Conservation (phyloP, 352 stramenopile genomes). For the Globisporangium okanoganense region DNA sequence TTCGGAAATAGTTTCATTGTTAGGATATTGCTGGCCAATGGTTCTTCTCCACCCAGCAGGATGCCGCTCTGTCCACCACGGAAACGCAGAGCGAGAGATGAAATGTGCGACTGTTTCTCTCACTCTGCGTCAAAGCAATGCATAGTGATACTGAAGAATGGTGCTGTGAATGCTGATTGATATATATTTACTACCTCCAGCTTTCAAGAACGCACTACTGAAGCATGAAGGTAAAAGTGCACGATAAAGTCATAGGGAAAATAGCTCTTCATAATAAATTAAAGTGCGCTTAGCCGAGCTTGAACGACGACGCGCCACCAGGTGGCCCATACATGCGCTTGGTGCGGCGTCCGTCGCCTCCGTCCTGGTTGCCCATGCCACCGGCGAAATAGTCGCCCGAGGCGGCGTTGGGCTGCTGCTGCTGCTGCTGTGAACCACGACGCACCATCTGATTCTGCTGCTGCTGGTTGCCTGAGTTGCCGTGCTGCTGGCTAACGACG, state of each 20-base stretch:
- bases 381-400: conserved; percentile 37
- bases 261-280: neutral
- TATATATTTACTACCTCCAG: neutral
- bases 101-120: too few species aligned
- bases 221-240: neutral
- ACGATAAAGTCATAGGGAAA: too few species aligned
- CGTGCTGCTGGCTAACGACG: conserved; percentile 8
- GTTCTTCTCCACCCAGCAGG: too few species aligned
- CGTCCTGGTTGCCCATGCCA: conserved; percentile 28
- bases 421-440: too few species aligned
- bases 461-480: conserved; percentile 16
- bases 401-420: conserved; percentile 18
- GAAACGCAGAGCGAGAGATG: too few species aligned
- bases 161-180: neutral
- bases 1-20: neutral
- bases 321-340: conserved; percentile 42
- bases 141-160: neutral
- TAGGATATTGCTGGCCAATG: neutral
- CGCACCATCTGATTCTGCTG: conserved; percentile 8
- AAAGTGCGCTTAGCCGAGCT: conserved; percentile 30
- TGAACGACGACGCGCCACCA: conserved; percentile 39
- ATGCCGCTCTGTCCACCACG: too few species aligned
- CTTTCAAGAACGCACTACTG: neutral
- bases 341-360: conserved; percentile 30
- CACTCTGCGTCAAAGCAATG: neutral